These are phyloP conservation scores for Dittrichia graveolens DNA, from an alignment of 129 eudicot genomes.

Conservation along the genomic window DNA sequence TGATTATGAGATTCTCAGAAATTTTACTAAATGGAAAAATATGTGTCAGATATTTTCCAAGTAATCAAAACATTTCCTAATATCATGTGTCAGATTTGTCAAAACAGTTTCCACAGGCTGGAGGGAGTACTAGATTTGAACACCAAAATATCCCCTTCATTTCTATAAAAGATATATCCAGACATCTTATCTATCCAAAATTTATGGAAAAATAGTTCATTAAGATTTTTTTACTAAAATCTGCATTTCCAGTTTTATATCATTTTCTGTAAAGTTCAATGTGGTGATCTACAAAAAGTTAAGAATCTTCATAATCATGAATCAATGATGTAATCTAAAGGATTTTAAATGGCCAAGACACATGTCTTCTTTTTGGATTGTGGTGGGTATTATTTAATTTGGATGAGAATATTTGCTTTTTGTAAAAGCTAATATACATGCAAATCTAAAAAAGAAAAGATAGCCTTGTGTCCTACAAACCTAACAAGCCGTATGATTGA, in stretches of 20 bases:
- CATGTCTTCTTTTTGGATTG: constrained; percentile 34
- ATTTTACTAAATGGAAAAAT: too few relatives aligned
- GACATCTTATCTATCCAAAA: not conserved
- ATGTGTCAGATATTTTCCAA: not conserved
- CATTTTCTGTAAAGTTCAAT: constrained; percentile 18
- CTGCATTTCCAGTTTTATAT: constrained; percentile 14
- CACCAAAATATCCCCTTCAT: not conserved
- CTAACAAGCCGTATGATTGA: constrained; percentile 33
- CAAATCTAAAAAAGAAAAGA: constrained; percentile 16
- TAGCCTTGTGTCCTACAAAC: constrained; percentile 22
- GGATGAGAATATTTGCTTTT: constrained; percentile 39
- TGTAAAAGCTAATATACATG: constrained; percentile 37
- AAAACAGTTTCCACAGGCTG: not conserved
- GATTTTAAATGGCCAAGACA: constrained; percentile 18
- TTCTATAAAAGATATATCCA: not conserved
- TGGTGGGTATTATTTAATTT: constrained; percentile 22
- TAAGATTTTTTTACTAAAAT: not conserved
- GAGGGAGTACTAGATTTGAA: too few relatives aligned
- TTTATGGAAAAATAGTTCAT: not conserved
- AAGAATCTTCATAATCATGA: constrained; percentile 26
- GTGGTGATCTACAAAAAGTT: constrained; percentile 26
- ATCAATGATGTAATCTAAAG: constrained; percentile 16
- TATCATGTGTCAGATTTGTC: constrained; percentile 1
- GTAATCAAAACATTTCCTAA: not conserved
- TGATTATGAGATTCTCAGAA: not conserved